A percentile compares a stretch with the other conserved stretches of the same genome.
Conservation (phyloP, 1,284 basidiomycete genomes). For the Coriolopsis trogii region DNA sequence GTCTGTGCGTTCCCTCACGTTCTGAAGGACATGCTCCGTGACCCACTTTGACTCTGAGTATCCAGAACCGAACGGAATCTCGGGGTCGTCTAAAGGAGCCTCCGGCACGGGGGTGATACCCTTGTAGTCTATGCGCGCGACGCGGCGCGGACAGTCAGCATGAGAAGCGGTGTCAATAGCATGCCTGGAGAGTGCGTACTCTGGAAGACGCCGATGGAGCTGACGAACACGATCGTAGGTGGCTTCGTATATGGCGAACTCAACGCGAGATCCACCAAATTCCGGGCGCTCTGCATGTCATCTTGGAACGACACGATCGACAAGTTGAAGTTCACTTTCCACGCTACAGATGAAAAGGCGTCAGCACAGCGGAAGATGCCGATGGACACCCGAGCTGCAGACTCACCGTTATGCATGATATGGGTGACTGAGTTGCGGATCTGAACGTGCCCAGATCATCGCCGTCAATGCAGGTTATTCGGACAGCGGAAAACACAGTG, state of each 20-base stretch:
- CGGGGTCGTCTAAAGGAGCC: conserved; percentile 20
- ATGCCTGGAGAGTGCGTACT: conserved; percentile 9
- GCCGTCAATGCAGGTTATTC: neutral
- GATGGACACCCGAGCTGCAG: conserved; percentile 32
- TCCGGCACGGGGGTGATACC: conserved; percentile 14
- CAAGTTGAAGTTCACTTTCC: conserved; percentile 41
- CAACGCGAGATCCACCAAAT: conserved; percentile 31
- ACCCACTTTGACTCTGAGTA: conserved; percentile 47
- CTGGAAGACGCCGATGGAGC: conserved; percentile 35
- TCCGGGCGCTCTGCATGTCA: conserved; percentile 22
- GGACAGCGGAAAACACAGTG: conserved; percentile 21
- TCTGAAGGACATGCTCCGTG: conserved; percentile 35
- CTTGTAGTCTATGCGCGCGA: conserved; percentile 11
- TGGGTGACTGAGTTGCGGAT: conserved; percentile 22
- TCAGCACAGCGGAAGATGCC: neutral
- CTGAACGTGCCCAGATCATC: neutral
- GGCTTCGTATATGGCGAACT: conserved; percentile 23
- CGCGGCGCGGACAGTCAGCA: too few species aligned
- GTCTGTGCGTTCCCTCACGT: conserved; percentile 21
- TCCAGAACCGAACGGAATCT: conserved; percentile 36
- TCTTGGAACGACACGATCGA: conserved; percentile 26
- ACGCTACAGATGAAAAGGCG: conserved; percentile 26
- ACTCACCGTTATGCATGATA: conserved; percentile 37
- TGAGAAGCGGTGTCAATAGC: neutral
- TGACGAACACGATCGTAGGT: conserved; percentile 34